Base-by-base conservation (phyloP, 1,284 basidiomycete species). In the Sporisorium iseilematis-ciliati region DNA sequence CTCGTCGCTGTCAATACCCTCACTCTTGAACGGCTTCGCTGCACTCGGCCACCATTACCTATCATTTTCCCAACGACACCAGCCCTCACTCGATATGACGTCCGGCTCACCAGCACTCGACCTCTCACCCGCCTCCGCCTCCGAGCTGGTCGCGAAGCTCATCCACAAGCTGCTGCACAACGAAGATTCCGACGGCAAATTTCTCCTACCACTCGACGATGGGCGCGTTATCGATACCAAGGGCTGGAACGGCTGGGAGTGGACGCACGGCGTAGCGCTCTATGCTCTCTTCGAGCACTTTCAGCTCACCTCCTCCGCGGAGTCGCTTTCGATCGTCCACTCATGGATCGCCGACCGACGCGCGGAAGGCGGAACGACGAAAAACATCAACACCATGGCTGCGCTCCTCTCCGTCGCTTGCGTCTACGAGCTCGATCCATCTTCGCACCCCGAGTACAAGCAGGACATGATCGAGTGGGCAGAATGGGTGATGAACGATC, bases 321-420 rank as follows among this genome's bases (percentile, higher is more conserved):
- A 86, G 1, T 85, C 88, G 0, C 82, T 90, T n/a, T 80, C 87
- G 43, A 89, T 90, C 51, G 87, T 88, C 18, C 80, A 89, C 53
- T 84, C 84, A 50, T 91, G 90, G 90, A 91, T 90, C 83, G 85
- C 86, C 23, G 86, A 87, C 43, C 88, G 89, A 25, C 89, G 89
- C 78, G 86, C 29, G 1, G 55, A 87, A 58, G 84, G 89, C 54
- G 89, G 89, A 25, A 90, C 89, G 6, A 89, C 89, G 7, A 90
- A 90, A 87, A 91, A 91, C 81, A 89, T 91, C 77, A 91, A 91
- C 84, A 91, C 90, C 12, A 90, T 91, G 89, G 88, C 89, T 1
- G 89, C 90, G 0, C 87, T 91, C 57, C 87, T 91, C 48, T 89
- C 88, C 8, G 88, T 90, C 12, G 88, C 90, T 0, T 88, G 88